These are phyloP conservation scores for Lasiodiplodia citricola DNA, from an alignment of 2,329 filamentous ascomycete genomes.

Conservation along the genomic window DNA sequence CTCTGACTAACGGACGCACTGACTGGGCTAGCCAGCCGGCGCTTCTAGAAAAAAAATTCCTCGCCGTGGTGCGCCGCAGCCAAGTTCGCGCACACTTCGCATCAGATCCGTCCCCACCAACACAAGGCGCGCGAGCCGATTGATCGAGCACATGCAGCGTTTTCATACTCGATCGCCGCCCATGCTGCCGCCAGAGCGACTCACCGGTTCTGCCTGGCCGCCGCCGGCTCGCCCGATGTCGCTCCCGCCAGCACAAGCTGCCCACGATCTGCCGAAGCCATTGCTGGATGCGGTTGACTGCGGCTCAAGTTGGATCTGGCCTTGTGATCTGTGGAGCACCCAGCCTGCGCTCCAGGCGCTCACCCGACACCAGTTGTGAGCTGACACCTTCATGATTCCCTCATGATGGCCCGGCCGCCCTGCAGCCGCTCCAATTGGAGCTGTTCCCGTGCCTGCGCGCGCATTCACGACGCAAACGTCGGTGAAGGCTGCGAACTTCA, in stretches of 20 bases:
- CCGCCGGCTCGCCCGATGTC: conserved; percentile 13
- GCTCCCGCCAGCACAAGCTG: not conserved
- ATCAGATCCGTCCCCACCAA: conserved; percentile 23
- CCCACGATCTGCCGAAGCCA: not conserved
- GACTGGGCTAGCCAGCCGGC: conserved; percentile 14
- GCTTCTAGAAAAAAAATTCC: conserved; percentile 25
- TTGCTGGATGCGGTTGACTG: conserved; percentile 10
- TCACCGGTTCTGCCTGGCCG: conserved; percentile 1
- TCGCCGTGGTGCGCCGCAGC: conserved; percentile 15
- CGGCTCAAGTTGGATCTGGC: conserved; percentile 21
- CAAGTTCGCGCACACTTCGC: conserved; percentile 16
- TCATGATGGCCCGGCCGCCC: conserved; percentile 5
- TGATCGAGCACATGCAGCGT: not conserved
- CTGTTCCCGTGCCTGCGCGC: not conserved
- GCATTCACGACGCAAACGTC: not conserved
- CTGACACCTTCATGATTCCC: conserved; percentile 24
- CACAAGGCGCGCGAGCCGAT: not conserved
- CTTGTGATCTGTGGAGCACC: conserved; percentile 14
- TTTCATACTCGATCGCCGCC: conserved; percentile 14
- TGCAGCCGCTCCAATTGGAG: conserved; percentile 18
- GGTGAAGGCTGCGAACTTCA: conserved; percentile 5
- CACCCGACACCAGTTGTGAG: conserved; percentile 20
- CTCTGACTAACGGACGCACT: conserved; percentile 19
- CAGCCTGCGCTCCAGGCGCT: not conserved
- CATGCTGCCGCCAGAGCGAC: not conserved